phyloP scores from a whole-genome alignment of 768 basidiomycete genomes.

The Hygrocybe punicea region DNA sequence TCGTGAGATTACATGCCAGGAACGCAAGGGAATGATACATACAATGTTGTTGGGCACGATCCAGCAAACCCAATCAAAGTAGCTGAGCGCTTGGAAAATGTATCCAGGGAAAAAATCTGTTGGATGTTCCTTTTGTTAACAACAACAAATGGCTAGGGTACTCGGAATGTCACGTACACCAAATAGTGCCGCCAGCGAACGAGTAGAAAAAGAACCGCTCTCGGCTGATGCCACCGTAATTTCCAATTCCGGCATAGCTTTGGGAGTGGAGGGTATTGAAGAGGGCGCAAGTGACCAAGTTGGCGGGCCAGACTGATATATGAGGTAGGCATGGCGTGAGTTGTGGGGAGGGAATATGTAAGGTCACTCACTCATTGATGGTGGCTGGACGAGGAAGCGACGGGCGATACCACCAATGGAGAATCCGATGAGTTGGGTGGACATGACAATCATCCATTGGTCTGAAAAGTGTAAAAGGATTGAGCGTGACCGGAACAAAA shows the following conservation, averaged over 20 bases:
- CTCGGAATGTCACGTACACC: constrained; percentile 40
- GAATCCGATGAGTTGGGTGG: constrained; percentile 76
- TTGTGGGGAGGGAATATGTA: not conserved
- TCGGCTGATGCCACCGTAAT: constrained; percentile 63
- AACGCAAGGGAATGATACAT: not conserved
- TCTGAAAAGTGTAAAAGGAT: constrained; percentile 37
- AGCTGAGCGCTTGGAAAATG: constrained; percentile 61
- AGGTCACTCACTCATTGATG: constrained; percentile 56
- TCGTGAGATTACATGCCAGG: not conserved
- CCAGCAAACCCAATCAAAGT: constrained; percentile 60
- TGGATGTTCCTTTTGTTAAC: not conserved
- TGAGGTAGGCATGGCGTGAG: constrained; percentile 31
- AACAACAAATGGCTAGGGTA: not conserved
- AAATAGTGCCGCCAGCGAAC: constrained; percentile 53
- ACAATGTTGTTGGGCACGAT: constrained; percentile 64
- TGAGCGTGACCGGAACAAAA: not conserved
- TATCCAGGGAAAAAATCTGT: constrained; percentile 60
- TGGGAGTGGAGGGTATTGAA: constrained; percentile 83
- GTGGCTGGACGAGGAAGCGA: constrained; percentile 73
- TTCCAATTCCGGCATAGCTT: constrained; percentile 62
- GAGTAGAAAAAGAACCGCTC: constrained; percentile 74
- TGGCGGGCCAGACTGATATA: constrained; percentile 69
- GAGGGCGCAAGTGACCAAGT: constrained; percentile 67
- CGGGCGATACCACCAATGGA: constrained; percentile 70
- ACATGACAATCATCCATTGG: constrained; percentile 78